Percentiles rank a stretch among this genome's conserved stretches.
Evolutionary conservation across 805 yeast genomes (phyloP).

Genomic region (Myxozyma neotropica): DNA sequence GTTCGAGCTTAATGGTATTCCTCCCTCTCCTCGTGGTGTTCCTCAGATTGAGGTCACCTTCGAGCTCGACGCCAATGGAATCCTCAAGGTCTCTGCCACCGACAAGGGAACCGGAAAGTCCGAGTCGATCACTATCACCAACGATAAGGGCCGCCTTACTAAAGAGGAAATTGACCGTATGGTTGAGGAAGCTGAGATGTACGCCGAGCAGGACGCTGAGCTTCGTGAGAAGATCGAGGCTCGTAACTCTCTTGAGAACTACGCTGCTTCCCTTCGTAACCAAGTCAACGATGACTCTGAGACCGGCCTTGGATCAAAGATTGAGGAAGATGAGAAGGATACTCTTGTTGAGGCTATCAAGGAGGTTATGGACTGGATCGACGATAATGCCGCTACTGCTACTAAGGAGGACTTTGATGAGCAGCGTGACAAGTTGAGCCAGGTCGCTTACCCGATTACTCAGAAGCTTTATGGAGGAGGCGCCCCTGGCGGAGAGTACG

Average conservation of each 20-base stretch:
- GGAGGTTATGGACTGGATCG: conserved; percentile 86
- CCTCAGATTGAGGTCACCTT: conserved; percentile 98
- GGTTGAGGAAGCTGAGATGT: conserved; percentile 97
- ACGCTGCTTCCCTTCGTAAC: conserved; percentile 79
- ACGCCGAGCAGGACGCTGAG: conserved; percentile 85
- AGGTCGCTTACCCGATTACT: conserved; percentile 88
- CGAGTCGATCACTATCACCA: conserved; percentile 94
- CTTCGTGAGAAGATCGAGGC: conserved; percentile 84
- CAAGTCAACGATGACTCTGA: conserved; percentile 57
- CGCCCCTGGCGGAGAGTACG: conserved; percentile 51
- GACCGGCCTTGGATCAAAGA: conserved; percentile 69
- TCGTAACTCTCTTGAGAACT: conserved; percentile 84
- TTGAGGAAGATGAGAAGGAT: conserved; percentile 90
- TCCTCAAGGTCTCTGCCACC: conserved; percentile 90
- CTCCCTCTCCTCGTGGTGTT: conserved; percentile 98
- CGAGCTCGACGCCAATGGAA: conserved; percentile 97
- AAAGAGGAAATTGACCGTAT: conserved; percentile 97
- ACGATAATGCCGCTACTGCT: conserved; percentile 83
- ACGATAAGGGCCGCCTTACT: conserved; percentile 97
- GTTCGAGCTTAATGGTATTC: conserved; percentile 93
- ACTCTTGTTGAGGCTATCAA: conserved; percentile 80
- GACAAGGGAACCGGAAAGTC: conserved; percentile 99
- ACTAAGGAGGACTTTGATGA: conserved; percentile 91
- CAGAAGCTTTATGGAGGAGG: conserved; percentile 75
- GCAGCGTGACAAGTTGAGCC: conserved; percentile 78